Percentiles rank a stretch among this genome's conserved stretches.
Conservation (phyloP, 805 yeast species). For the Yarrowia phangngaensis region DNA sequence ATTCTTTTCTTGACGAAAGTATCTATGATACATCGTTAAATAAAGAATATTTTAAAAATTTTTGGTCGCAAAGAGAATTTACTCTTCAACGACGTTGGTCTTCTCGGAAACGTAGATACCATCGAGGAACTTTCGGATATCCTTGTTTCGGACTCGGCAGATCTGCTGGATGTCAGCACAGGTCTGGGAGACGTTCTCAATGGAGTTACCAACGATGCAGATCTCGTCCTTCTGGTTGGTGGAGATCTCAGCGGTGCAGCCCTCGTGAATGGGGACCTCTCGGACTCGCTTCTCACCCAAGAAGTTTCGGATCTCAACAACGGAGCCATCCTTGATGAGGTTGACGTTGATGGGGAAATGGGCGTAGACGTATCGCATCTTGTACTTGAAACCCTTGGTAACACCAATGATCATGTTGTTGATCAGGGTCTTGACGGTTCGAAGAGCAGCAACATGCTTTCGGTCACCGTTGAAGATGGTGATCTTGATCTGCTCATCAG, state of each 20-base stretch:
- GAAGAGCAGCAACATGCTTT: slow-evolving; percentile 99
- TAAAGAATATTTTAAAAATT: slow-evolving; percentile 21
- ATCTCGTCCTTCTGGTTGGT: slow-evolving; percentile 91
- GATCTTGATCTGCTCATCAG: slow-evolving; percentile 71
- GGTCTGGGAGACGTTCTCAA: slow-evolving; percentile 95
- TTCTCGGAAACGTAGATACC: slow-evolving; percentile 99
- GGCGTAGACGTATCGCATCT: slow-evolving; percentile 99
- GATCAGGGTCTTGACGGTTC: slow-evolving; percentile 95
- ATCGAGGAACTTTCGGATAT: slow-evolving; percentile 99
- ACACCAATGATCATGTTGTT: slow-evolving; percentile 97
- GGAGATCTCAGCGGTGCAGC: slow-evolving; percentile 82
- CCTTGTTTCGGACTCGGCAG: slow-evolving; percentile 99
- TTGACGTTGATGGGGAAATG: slow-evolving; percentile 99
- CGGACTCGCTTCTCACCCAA: slow-evolving; percentile 99
- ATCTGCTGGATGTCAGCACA: slow-evolving; percentile 98
- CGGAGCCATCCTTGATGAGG: slow-evolving; percentile 71
- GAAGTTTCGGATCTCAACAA: slow-evolving; percentile 97
- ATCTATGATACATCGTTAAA: slow-evolving; percentile 26
- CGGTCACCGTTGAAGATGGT: slow-evolving; percentile 98
- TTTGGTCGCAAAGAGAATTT: slow-evolving; percentile 24
- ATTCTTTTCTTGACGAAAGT: slow-evolving; percentile 26
- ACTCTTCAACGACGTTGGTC: slow-evolving; percentile 77
- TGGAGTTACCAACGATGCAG: slow-evolving; percentile 87
- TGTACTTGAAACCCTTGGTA: slow-evolving; percentile 98
- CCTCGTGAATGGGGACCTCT: slow-evolving; percentile 78